Conservation (phyloP, 768 basidiomycete genomes). For the Agaricus blazei region DNA sequence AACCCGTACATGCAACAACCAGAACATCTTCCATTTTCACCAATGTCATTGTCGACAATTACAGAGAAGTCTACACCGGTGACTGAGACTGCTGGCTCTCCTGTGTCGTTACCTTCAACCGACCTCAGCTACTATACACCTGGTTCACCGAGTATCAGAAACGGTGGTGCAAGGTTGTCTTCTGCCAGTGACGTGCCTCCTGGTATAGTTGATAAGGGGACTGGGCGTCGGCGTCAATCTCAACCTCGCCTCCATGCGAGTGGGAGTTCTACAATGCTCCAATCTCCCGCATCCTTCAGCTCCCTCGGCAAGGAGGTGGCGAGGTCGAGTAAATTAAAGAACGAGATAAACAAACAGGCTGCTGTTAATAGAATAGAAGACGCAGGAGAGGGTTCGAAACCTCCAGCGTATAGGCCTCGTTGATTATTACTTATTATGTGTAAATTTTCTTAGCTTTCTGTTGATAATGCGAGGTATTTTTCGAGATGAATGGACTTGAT, state of each 20-base stretch:
- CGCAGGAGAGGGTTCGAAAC: background rate
- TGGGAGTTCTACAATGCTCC: background rate
- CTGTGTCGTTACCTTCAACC: background rate
- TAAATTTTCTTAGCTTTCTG: background rate
- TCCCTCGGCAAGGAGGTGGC: background rate
- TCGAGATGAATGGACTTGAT: too few relatives aligned
- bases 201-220: background rate
- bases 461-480: too few relatives aligned
- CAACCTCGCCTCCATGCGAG: background rate
- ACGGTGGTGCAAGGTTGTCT: background rate
- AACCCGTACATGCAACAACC: background rate
- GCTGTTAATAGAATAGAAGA: slow-evolving; percentile 1
- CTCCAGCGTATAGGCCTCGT: background rate
- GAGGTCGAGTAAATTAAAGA: background rate
- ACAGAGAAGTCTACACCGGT: slow-evolving; percentile 5
- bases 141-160: background rate
- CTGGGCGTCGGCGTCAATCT: background rate
- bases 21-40: background rate
- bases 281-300: background rate
- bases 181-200: background rate
- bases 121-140: background rate
- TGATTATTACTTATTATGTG: background rate
- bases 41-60: slow-evolving; percentile 5
- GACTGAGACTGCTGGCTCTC: background rate
- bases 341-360: background rate